These are phyloP conservation scores for Mortierella polycephala DNA, from an alignment of 371 early-diverging fungal species.

Conservation along the genomic window DNA sequence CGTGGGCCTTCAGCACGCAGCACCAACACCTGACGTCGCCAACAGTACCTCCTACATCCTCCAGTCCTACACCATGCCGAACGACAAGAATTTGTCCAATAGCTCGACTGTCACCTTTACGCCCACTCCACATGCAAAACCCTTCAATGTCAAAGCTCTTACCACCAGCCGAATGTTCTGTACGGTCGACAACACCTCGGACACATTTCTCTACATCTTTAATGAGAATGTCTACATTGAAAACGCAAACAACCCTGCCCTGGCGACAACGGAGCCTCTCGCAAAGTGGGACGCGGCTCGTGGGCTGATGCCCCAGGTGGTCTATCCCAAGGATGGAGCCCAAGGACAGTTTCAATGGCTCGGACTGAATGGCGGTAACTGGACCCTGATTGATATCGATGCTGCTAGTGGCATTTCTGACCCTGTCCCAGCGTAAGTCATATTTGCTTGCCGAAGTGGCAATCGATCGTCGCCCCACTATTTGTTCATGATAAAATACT, in stretches of 20 bases:
- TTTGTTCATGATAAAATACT: no score
- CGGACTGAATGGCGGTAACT: conserved; percentile 24
- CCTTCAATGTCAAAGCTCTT: conserved; percentile 6
- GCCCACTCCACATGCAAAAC: not conserved
- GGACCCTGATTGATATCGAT: conserved; percentile 22
- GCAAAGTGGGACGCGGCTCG: conserved; percentile 21
- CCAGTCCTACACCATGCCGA: conserved; percentile 30
- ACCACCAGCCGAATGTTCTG: conserved; percentile 40
- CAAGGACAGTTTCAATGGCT: conserved; percentile 49
- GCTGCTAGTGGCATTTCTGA: conserved; percentile 27
- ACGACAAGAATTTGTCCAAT: conserved; percentile 8
- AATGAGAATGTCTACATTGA: conserved; percentile 43
- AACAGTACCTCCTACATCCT: conserved; percentile 21
- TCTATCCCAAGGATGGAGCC: conserved; percentile 7
- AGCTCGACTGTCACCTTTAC: conserved; percentile 5
- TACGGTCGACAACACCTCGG: conserved; percentile 23
- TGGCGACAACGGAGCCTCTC: conserved; percentile 17
- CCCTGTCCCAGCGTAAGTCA: conserved; percentile 27
- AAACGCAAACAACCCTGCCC: conserved; percentile 16
- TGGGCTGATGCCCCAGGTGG: conserved; percentile 18
- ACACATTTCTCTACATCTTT: conserved; percentile 42
- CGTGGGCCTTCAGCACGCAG: conserved; percentile 28
- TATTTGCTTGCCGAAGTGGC: not conserved
- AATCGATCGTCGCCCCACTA: no score
- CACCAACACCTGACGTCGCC: not conserved